A percentile compares a stretch with the other conserved stretches of the same genome.
Conservation (phyloP, 352 stramenopile species). For the Phytophthora sojae region DNA sequence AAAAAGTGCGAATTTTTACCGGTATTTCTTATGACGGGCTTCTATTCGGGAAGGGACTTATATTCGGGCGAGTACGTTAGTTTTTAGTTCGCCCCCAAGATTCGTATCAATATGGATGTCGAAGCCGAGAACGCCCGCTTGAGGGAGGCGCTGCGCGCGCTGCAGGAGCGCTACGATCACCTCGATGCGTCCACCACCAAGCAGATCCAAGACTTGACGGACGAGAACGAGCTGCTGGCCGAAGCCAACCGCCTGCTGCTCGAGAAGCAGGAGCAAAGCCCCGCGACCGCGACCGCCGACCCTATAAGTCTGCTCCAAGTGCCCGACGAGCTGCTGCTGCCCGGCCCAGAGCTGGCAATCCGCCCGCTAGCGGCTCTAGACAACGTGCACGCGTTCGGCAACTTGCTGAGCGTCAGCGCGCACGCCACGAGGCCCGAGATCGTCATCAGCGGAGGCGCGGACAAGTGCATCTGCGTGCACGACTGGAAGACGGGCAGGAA, state of each 20-base stretch:
- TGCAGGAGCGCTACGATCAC: slow-evolving; percentile 63
- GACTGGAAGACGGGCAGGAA: slow-evolving; percentile 63
- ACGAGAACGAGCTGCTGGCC: slow-evolving; percentile 80
- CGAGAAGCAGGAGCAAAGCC: slow-evolving; percentile 47
- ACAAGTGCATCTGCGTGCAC: slow-evolving; percentile 78
- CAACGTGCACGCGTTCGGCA: slow-evolving; percentile 68
- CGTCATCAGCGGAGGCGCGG: slow-evolving; percentile 71
- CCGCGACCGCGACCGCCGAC: slow-evolving; percentile 1
- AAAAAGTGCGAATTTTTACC: too few relatives aligned
- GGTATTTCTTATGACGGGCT: too few relatives aligned
- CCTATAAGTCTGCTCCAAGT: slow-evolving; percentile 45
- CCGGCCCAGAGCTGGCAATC: slow-evolving; percentile 46
- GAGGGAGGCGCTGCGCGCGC: slow-evolving; percentile 44
- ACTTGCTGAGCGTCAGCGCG: slow-evolving; percentile 69
- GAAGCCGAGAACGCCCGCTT: slow-evolving; percentile 61
- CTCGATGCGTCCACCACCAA: slow-evolving; percentile 40
- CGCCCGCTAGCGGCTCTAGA: slow-evolving; percentile 44
- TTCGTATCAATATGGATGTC: slow-evolving; percentile 33
- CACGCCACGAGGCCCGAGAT: slow-evolving; percentile 48
- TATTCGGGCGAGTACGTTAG: too few relatives aligned
- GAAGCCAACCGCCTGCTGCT: slow-evolving; percentile 77
- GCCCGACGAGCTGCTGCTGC: slow-evolving; percentile 76
- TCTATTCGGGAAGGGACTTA: too few relatives aligned
- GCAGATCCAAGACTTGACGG: slow-evolving; percentile 64
- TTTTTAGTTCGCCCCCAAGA: neutral